phyloP scores from a whole-genome alignment of 805 yeast species.

The Saturnispora zaruensis region DNA sequence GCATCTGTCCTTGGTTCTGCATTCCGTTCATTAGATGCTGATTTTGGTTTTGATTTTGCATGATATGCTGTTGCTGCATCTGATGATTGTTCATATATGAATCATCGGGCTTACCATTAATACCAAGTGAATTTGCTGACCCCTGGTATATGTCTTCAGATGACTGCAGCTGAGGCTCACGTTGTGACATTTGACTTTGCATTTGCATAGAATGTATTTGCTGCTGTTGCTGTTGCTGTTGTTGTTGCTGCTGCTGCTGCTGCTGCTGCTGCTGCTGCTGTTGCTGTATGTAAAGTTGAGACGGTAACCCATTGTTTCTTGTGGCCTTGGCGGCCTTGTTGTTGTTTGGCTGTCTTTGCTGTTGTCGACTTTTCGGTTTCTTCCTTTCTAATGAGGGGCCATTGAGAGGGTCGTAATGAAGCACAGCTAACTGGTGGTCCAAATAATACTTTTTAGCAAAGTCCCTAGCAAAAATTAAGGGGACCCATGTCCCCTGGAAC shows the following conservation, averaged over 20 bases:
- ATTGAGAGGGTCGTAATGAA: slow-evolving; percentile 44
- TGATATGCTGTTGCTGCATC: slow-evolving; percentile 14
- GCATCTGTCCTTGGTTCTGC: neutral
- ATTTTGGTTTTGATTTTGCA: slow-evolving; percentile 10
- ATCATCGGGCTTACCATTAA: neutral
- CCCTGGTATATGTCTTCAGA: neutral
- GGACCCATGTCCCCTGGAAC: slow-evolving; percentile 85
- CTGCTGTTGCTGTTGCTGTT: slow-evolving; percentile 15
- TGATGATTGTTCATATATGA: slow-evolving; percentile 5
- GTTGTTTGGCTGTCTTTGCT: slow-evolving; percentile 26
- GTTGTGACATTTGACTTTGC: slow-evolving; percentile 12
- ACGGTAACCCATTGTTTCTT: neutral
- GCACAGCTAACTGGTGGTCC: slow-evolving; percentile 43
- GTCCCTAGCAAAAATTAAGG: slow-evolving; percentile 53
- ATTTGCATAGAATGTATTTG: neutral
- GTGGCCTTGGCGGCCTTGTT: neutral
- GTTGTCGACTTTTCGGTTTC: slow-evolving; percentile 16
- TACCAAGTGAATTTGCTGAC: neutral
- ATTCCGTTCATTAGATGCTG: neutral
- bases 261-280: slow-evolving; percentile 12
- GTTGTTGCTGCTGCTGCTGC: slow-evolving; percentile 15
- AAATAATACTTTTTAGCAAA: slow-evolving; percentile 45
- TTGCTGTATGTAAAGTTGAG: neutral
- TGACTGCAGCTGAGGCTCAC: slow-evolving; percentile 12
- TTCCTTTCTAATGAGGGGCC: slow-evolving; percentile 18